A percentile compares a stretch with the other conserved stretches of the same genome.
phyloP scores from a whole-genome alignment of 352 stramenopile genomes.

The Ophiocytium majus region DNA sequence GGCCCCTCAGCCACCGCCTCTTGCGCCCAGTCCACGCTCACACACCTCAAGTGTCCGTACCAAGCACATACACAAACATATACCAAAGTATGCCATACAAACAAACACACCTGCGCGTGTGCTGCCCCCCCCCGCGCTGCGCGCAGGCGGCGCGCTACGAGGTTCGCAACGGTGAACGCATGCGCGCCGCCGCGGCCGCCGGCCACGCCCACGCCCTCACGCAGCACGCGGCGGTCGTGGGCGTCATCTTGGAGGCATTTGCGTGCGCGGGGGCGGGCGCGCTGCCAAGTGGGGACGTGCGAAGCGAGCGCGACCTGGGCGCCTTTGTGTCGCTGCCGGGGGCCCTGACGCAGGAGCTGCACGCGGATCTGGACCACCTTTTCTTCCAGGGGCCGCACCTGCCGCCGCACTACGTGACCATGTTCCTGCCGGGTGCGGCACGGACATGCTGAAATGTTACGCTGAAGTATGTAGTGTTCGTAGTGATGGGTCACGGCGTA shows the following conservation, averaged over 20 bases:
- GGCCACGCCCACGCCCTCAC: not conserved
- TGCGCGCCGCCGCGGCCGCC: not conserved
- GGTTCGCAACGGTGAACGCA: conserved; percentile 14
- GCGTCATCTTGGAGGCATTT: not conserved
- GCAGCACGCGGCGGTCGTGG: not conserved
- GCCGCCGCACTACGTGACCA: conserved; percentile 24
- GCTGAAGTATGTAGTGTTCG: too few species aligned
- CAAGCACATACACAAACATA: not conserved
- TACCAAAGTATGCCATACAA: not conserved
- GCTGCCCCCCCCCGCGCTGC: too few species aligned
- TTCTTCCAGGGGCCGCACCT: conserved; percentile 10
- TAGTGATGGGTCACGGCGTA: too few species aligned
- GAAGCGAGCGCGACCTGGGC: not conserved
- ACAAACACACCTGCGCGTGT: not conserved
- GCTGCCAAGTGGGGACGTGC: not conserved
- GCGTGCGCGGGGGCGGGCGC: not conserved
- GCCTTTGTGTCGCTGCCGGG: conserved; percentile 24
- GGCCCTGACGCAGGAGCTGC: not conserved
- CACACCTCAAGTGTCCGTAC: too few species aligned
- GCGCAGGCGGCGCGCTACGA: conserved; percentile 13
- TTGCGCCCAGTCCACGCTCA: too few species aligned
- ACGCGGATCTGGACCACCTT: conserved; percentile 23
- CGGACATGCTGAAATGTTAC: too few species aligned
- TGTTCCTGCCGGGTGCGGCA: conserved; percentile 23
- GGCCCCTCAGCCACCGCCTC: too few species aligned